Percentiles rank a stretch among this genome's conserved stretches.
These are phyloP conservation scores for Colletotrichum melonis DNA, from an alignment of 2,329 filamentous ascomycete species.

Conservation along the genomic window DNA sequence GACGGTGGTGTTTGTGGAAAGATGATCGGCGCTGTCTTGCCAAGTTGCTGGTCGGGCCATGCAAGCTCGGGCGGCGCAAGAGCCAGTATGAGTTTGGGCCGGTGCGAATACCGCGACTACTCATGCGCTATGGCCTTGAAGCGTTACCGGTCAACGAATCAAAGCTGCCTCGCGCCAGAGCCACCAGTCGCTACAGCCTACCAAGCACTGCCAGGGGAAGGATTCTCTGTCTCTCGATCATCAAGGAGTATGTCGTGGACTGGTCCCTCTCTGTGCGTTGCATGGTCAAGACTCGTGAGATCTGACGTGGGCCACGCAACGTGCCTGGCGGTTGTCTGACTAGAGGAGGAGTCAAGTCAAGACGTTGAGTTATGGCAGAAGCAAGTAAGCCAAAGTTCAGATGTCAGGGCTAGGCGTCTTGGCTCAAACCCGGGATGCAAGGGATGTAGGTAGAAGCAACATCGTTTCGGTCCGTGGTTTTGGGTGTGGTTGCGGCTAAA, in stretches of 20 bases:
- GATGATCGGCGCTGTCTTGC: constrained; percentile 9
- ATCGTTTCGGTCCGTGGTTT: constrained; percentile 25
- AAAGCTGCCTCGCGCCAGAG: background rate
- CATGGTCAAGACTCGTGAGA: constrained; percentile 2
- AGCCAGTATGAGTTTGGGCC: background rate
- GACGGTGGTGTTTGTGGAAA: background rate
- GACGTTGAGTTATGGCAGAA: constrained; percentile 7
- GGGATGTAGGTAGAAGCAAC: background rate
- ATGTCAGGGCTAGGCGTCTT: constrained; percentile 16
- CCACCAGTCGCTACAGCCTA: background rate
- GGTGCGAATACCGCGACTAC: background rate
- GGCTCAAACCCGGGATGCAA: constrained; percentile 6
- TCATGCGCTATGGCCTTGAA: constrained; percentile 10
- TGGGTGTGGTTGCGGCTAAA: constrained; percentile 24
- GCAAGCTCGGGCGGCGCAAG: constrained; percentile 23
- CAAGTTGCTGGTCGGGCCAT: background rate
- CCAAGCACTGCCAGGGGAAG: background rate
- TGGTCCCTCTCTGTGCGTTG: background rate
- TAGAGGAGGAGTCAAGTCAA: constrained; percentile 10
- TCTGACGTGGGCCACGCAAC: constrained; percentile 20
- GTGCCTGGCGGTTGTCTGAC: constrained; percentile 5
- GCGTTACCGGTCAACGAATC: constrained; percentile 1
- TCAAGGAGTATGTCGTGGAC: background rate
- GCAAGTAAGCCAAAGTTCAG: constrained; percentile 3
- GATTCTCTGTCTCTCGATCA: background rate